Evolutionary conservation across 345 rosid species (phyloP), one percentile per base, ranked within the genome.

Genomic region (Boechera stricta): DNA sequence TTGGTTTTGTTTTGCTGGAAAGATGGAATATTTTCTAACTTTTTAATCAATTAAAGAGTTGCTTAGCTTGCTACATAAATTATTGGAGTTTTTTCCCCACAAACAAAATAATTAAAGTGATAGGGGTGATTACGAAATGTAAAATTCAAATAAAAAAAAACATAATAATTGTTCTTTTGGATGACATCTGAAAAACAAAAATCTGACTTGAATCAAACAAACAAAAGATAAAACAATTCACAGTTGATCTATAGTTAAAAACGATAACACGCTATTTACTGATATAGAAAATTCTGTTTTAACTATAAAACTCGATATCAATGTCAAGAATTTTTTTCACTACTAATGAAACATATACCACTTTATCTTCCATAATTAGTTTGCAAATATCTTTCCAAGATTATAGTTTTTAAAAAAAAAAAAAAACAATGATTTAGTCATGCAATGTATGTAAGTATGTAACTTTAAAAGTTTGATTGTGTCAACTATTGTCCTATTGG

Each of bases 1-100:
- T 63, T 18, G 7, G 21, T 45, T 70, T 10, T 77, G 76, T 64
- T 69, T 77, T 64, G 67, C 81, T 77, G 81, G 77, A 77, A 77
- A 65, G 65, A 28, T 35, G 60, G 4, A 21, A 18, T 62, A 15
- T 33, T 16, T 41, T 10, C 44, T 15, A 33, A 53, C 29, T 26
- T 35, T 63, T 53, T 42, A 32, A 68, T 67, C 13, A 48, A 39
- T 11, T 7, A 76, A 59, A 33, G 4, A 13, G 4, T 66, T 55
- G 57, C 65, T 74, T 42, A 54, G 56, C 77, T 73, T 16, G 69
- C 53, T 63, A 9, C n/a, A 5, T 5, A 57, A 41, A 53, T 52
- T 52, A 73, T 39, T 62, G 2, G 11, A 24, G 42, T 31, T 71
- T 38, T 36, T 21, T 2, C 13, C 18, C 61, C 16, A 13, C 5